These are phyloP conservation scores for Pyricularia sp. DNA, from an alignment of 2,329 filamentous ascomycete genomes.

Conservation along the genomic window DNA sequence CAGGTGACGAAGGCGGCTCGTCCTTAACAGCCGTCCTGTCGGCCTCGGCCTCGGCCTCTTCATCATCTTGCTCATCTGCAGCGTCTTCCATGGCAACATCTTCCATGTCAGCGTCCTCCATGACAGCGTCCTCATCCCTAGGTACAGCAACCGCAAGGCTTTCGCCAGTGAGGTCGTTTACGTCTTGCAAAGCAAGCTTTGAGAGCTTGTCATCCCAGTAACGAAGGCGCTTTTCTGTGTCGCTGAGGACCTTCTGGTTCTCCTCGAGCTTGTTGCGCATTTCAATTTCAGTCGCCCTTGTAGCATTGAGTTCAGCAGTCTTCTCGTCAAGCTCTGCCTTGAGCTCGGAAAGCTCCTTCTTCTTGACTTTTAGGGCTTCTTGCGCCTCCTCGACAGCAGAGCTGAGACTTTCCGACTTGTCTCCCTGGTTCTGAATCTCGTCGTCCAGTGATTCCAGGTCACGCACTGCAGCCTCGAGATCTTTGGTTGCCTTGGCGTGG, in stretches of 20 bases:
- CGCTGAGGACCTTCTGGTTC: conserved; percentile 77
- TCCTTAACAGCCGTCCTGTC: conserved; percentile 14
- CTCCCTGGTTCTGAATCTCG: conserved; percentile 64
- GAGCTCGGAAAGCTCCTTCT: conserved; percentile 66
- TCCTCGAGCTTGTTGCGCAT: conserved; percentile 98
- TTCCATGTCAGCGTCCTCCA: conserved; percentile 21
- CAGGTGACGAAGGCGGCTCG: not conserved
- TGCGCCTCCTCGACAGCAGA: conserved; percentile 73
- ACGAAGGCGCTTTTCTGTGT: conserved; percentile 74
- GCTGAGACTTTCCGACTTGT: conserved; percentile 63
- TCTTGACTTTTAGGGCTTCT: conserved; percentile 67
- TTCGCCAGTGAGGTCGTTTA: conserved; percentile 49
- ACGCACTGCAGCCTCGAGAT: conserved; percentile 59
- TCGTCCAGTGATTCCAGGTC: conserved; percentile 73
- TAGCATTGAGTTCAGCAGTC: conserved; percentile 77
- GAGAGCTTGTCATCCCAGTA: conserved; percentile 88
- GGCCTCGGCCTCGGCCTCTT: conserved; percentile 12
- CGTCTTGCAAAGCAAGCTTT: conserved; percentile 75
- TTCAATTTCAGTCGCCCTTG: conserved; percentile 83
- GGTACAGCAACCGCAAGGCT: conserved; percentile 11
- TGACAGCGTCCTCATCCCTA: conserved; percentile 11
- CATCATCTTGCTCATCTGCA: conserved; percentile 21
- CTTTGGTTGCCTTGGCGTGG: conserved; percentile 66
- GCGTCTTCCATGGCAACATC: conserved; percentile 22
- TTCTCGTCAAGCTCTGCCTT: conserved; percentile 86